Percentiles rank a stretch among this genome's conserved stretches.
phyloP scores from a whole-genome alignment of 306 rosid genomes.

The Hippophae tibetana region DNA sequence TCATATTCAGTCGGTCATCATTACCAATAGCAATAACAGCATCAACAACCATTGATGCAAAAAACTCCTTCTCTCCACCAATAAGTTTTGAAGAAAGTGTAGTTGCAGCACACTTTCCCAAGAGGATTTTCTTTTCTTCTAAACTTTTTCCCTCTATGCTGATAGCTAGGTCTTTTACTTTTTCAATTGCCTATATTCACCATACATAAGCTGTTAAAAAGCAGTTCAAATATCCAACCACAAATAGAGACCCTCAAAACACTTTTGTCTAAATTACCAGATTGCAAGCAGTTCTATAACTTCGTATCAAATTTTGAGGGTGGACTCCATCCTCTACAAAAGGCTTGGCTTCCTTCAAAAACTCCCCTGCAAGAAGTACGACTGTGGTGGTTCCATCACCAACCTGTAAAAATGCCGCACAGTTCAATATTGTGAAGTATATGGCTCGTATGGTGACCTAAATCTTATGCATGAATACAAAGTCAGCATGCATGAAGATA shows the following conservation, averaged over 20 bases:
- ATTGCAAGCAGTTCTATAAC: conserved; percentile 67
- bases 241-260: neutral
- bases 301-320: conserved; percentile 78
- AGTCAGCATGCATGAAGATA: too few species aligned
- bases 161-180: conserved; percentile 66
- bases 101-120: conserved; percentile 91
- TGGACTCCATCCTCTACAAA: conserved; percentile 95
- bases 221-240: conserved; percentile 1
- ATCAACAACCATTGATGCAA: conserved; percentile 94
- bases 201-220: conserved; percentile 1
- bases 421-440: neutral
- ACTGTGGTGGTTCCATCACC: conserved; percentile 99
- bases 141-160: conserved; percentile 96
- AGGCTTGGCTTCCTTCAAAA: conserved; percentile 91
- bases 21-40: conserved; percentile 78
- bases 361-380: conserved; percentile 92
- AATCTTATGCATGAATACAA: too few species aligned
- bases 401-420: conserved; percentile 42
- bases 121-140: conserved; percentile 78
- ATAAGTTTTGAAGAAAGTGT: conserved; percentile 97
- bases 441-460: neutral
- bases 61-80: conserved; percentile 95
- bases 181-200: conserved; percentile 62
- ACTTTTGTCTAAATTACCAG: conserved; percentile 35
- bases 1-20: conserved; percentile 93